Evolutionary conservation across 768 basidiomycete species (phyloP).

Genomic region (Lepiota subincarnata): DNA sequence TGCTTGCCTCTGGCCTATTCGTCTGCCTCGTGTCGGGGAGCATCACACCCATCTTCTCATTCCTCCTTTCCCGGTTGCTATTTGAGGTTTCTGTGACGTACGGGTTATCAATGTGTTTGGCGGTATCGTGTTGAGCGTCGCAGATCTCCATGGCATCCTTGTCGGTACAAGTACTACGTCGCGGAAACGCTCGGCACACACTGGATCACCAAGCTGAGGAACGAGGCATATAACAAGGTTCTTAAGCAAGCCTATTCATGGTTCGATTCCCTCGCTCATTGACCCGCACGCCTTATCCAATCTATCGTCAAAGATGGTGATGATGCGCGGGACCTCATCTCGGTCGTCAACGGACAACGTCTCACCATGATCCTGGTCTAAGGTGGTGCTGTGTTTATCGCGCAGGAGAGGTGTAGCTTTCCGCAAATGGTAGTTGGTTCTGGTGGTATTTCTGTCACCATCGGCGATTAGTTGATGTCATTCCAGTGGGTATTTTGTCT

Average conservation of each 20-base stretch:
- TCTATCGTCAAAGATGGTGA: slow-evolving; percentile 84
- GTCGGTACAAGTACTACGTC: slow-evolving; percentile 73
- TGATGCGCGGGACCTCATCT: slow-evolving; percentile 76
- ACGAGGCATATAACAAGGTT: slow-evolving; percentile 49
- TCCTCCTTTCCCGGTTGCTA: slow-evolving; percentile 77
- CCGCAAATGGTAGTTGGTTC: slow-evolving; percentile 82
- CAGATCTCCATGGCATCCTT: slow-evolving; percentile 71
- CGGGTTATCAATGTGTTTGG: slow-evolving; percentile 65
- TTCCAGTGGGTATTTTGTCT: slow-evolving; percentile 66
- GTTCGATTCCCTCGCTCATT: slow-evolving; percentile 71
- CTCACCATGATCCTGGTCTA: slow-evolving; percentile 81
- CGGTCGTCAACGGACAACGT: slow-evolving; percentile 66
- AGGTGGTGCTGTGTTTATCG: slow-evolving; percentile 83
- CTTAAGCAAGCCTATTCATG: slow-evolving; percentile 80
- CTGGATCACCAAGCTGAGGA: slow-evolving; percentile 72
- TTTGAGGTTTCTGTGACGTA: slow-evolving; percentile 66
- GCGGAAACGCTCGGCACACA: slow-evolving; percentile 71
- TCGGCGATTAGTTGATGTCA: slow-evolving; percentile 86
- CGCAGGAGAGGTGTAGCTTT: slow-evolving; percentile 77
- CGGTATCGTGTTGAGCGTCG: slow-evolving; percentile 67
- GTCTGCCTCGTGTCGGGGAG: slow-evolving; percentile 72
- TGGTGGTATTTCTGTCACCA: slow-evolving; percentile 93
- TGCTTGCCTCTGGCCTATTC: slow-evolving; percentile 66
- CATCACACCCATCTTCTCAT: slow-evolving; percentile 91
- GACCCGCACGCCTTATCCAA: slow-evolving; percentile 61